Evolutionary conservation across 2,329 filamentous ascomycete species (phyloP).

Genomic region (Botrytis aclada): DNA sequence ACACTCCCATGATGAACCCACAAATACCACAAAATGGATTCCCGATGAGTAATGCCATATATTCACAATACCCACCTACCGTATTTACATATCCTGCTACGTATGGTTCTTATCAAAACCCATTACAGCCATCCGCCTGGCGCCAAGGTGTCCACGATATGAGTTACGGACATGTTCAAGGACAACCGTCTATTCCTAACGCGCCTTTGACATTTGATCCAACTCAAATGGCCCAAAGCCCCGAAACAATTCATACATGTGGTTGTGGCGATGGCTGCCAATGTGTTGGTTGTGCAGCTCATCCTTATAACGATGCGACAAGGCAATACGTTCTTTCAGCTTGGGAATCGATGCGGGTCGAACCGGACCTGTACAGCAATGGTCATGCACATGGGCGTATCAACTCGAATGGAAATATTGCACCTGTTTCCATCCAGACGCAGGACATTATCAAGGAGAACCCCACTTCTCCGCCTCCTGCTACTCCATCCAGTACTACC

Average conservation of each 20-base stretch:
- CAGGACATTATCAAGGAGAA: slow-evolving; percentile 7
- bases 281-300: slow-evolving; percentile 65
- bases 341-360: slow-evolving; percentile 34
- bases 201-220: slow-evolving; percentile 30
- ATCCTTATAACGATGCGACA: slow-evolving; percentile 65
- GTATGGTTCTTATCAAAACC: slow-evolving; percentile 54
- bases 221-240: slow-evolving; percentile 39
- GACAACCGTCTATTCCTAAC: slow-evolving; percentile 26
- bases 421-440: slow-evolving; percentile 14
- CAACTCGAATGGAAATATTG: slow-evolving; percentile 9
- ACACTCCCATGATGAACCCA: slow-evolving; percentile 19
- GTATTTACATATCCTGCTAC: slow-evolving; percentile 53
- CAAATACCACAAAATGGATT: slow-evolving; percentile 34
- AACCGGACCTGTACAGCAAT: slow-evolving; percentile 28
- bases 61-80: slow-evolving; percentile 37
- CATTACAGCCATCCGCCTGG: slow-evolving; percentile 54
- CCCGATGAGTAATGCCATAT: slow-evolving; percentile 26
- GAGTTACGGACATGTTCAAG: slow-evolving; percentile 39
- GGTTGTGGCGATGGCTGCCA: slow-evolving; percentile 63
- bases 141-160: slow-evolving; percentile 45
- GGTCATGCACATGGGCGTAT: slow-evolving; percentile 21
- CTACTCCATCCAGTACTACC: slow-evolving; percentile 34
- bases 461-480: slow-evolving; percentile 31
- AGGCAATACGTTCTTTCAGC: slow-evolving; percentile 52
- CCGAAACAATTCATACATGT: slow-evolving; percentile 47